Percentiles rank a stretch among this genome's conserved stretches.
These are phyloP conservation scores for Yamadazyma kanchanaburiensis DNA, from an alignment of 1,139 yeast species.

Conservation along the genomic window DNA sequence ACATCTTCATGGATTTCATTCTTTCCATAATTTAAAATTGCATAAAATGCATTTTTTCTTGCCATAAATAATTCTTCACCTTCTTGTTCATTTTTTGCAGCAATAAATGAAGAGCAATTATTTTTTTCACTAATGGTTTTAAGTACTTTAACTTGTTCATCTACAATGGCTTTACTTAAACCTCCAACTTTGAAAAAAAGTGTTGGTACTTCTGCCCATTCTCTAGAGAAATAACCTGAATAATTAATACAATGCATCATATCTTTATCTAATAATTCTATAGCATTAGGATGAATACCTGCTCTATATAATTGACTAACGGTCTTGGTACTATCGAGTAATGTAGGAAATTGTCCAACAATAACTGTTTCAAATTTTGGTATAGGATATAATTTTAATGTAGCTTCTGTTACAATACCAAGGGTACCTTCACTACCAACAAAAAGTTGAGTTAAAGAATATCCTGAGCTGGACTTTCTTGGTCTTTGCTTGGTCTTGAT, in stretches of 20 bases:
- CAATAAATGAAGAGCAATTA: conserved; percentile 29
- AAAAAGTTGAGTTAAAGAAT: conserved; percentile 40
- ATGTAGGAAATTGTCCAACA: conserved; percentile 42
- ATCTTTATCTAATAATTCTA: conserved; percentile 39
- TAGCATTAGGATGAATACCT: conserved; percentile 43
- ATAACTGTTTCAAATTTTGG: conserved; percentile 41
- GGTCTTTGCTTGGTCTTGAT: conserved; percentile 43
- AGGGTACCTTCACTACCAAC: conserved; percentile 48
- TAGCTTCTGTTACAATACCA: conserved; percentile 45
- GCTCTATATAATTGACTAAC: conserved; percentile 38
- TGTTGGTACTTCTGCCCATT: conserved; percentile 56
- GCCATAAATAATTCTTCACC: conserved; percentile 42
- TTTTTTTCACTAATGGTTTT: conserved; percentile 23
- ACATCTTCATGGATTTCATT: conserved; percentile 41
- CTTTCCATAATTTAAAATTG: conserved; percentile 39
- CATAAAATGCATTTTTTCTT: conserved; percentile 44
- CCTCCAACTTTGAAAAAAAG: conserved; percentile 44
- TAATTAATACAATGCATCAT: conserved; percentile 47
- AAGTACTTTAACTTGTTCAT: conserved; percentile 31
- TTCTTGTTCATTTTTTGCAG: conserved; percentile 34
- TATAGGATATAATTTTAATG: conserved; percentile 37
- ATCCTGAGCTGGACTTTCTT: conserved; percentile 43
- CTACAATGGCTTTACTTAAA: conserved; percentile 30
- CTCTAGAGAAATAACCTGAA: conserved; percentile 35
- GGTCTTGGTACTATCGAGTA: conserved; percentile 36